Conservation (phyloP, 2,329 filamentous ascomycete species). For the Colletotrichum brevisporum region DNA sequence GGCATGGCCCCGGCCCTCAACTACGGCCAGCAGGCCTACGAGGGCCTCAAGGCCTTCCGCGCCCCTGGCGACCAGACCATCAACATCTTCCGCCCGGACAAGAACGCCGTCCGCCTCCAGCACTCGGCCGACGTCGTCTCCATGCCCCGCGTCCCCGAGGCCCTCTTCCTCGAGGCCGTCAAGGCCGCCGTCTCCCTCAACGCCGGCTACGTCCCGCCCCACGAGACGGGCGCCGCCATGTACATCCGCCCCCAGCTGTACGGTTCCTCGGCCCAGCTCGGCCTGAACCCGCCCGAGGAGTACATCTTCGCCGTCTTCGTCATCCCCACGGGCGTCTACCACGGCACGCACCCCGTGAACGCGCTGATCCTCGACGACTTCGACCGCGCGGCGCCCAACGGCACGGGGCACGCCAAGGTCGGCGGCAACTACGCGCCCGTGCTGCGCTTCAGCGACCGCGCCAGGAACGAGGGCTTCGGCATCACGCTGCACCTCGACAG, state of each 20-base stretch:
- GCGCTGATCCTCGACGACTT: constrained; percentile 93
- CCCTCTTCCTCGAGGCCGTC: constrained; percentile 82
- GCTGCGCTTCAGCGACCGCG: constrained; percentile 86
- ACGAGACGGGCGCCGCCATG: constrained; percentile 90
- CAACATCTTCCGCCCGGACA: constrained; percentile 88
- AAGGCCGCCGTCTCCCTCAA: constrained; percentile 88
- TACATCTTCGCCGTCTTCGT: constrained; percentile 94
- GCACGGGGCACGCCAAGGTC: constrained; percentile 92
- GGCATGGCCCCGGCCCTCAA: constrained; percentile 96
- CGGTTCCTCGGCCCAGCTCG: constrained; percentile 88
- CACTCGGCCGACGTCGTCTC: constrained; percentile 87
- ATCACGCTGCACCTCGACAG: constrained; percentile 96
- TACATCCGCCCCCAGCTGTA: constrained; percentile 93
- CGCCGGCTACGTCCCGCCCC: constrained; percentile 90
- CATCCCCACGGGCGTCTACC: constrained; percentile 93
- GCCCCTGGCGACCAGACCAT: constrained; percentile 77
- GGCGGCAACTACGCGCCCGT: constrained; percentile 98
- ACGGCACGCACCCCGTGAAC: constrained; percentile 89
- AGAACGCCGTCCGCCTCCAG: constrained; percentile 88
- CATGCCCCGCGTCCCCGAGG: constrained; percentile 83
- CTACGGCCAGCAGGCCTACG: constrained; percentile 98
- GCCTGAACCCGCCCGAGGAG: constrained; percentile 88
- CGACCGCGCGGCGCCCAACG: constrained; percentile 91
- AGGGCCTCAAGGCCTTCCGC: constrained; percentile 98
- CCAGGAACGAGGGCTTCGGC: constrained; percentile 84